Evolutionary conservation across 768 basidiomycete species (phyloP).

Genomic region (Suillus hirtellus): DNA sequence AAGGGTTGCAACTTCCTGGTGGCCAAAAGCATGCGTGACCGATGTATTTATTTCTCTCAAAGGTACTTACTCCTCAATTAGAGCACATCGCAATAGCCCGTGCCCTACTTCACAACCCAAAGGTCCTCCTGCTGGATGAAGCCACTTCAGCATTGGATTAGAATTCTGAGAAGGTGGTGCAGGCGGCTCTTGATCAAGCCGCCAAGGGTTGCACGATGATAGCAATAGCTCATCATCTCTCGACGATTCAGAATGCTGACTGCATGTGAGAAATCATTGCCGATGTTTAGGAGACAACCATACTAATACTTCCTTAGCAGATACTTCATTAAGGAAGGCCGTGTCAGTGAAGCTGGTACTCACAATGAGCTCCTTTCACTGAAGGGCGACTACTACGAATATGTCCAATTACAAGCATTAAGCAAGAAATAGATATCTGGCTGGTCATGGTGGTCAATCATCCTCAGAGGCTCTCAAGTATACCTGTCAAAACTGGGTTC

Average conservation of each 20-base stretch:
- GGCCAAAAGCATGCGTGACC: constrained; percentile 74
- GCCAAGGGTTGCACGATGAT: constrained; percentile 92
- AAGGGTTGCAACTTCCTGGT: constrained; percentile 86
- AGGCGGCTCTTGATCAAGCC: constrained; percentile 89
- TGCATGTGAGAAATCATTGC: constrained; percentile 59
- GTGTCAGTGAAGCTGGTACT: constrained; percentile 82
- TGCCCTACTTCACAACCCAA: constrained; percentile 88
- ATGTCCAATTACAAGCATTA: constrained; percentile 82
- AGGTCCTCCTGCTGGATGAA: constrained; percentile 85
- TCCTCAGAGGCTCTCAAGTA: too few relatives aligned
- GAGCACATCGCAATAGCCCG: constrained; percentile 84
- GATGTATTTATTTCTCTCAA: constrained; percentile 3
- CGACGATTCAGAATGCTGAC: constrained; percentile 90
- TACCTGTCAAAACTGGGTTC: too few relatives aligned
- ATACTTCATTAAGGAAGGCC: constrained; percentile 88
- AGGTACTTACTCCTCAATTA: constrained; percentile 22
- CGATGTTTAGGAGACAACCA: not conserved
- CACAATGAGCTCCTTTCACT: constrained; percentile 76
- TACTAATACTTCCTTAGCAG: constrained; percentile 36
- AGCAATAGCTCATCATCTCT: constrained; percentile 92
- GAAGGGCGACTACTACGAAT: constrained; percentile 78
- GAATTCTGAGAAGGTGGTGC: constrained; percentile 91
- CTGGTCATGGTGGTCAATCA: not conserved
- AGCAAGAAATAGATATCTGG: constrained; percentile 37
- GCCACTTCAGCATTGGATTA: constrained; percentile 92